A percentile compares a stretch with the other conserved stretches of the same genome.
Evolutionary conservation across 371 early-diverging fungal genomes (phyloP).

Genomic region (Mucor piriformis): DNA sequence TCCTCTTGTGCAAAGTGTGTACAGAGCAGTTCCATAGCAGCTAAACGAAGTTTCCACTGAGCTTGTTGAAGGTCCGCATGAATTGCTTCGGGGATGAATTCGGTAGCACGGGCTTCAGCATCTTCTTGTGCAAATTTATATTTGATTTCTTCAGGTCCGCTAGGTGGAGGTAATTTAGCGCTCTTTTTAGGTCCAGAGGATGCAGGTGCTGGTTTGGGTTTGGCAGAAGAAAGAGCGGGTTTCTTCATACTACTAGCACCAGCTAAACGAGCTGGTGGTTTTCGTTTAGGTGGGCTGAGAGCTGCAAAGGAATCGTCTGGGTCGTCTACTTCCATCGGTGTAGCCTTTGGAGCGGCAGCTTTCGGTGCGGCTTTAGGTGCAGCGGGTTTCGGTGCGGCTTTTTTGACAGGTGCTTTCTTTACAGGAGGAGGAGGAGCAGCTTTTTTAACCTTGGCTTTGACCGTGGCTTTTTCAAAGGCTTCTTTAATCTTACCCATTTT

Average conservation of each 20-base stretch:
- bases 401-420: constrained; percentile 10
- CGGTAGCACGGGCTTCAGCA: constrained; percentile 67
- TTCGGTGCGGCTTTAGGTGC: constrained; percentile 23
- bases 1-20: constrained; percentile 59
- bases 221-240: constrained; percentile 42
- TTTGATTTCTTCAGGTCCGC: constrained; percentile 65
- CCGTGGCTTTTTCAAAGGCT: constrained; percentile 80
- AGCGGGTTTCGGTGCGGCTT: constrained; percentile 1
- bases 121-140: constrained; percentile 72
- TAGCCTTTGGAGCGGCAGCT: constrained; percentile 23
- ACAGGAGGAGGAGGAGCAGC: constrained; percentile 47
- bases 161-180: constrained; percentile 45
- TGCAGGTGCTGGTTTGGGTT: constrained; percentile 50
- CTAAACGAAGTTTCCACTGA: constrained; percentile 89
- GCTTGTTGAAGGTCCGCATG: constrained; percentile 68
- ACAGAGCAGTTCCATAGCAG: constrained; percentile 78
- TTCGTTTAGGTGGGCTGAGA: constrained; percentile 64
- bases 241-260: constrained; percentile 58
- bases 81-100: constrained; percentile 60
- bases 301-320: constrained; percentile 31
- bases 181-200: constrained; percentile 54
- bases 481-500: constrained; percentile 89
- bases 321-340: constrained; percentile 34
- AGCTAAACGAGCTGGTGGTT: constrained; percentile 55
- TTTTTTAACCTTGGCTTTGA: constrained; percentile 63